Conservation (phyloP, 371 early-diverging fungal species). For the Mortierella sp. region DNA sequence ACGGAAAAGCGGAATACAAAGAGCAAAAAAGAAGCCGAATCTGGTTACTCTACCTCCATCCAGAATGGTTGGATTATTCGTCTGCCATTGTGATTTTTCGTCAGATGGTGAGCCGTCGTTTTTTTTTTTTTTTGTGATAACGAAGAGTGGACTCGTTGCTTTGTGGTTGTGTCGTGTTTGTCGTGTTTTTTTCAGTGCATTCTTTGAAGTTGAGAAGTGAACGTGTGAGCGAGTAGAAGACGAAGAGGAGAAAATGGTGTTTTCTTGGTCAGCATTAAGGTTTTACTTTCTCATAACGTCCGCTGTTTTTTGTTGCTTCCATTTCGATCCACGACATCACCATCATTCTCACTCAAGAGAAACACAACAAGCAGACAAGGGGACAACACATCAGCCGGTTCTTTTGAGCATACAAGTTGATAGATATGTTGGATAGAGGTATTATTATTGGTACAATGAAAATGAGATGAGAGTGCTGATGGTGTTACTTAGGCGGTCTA, state of each 20-base stretch:
- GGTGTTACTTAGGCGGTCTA: background rate
- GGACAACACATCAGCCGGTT: too few relatives aligned
- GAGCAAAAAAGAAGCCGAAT: background rate
- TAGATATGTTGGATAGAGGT: background rate
- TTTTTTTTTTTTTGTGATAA: background rate
- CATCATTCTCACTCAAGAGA: background rate
- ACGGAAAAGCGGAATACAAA: background rate
- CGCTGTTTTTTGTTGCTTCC: background rate
- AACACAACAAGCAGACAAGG: background rate
- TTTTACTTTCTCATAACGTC: slow-evolving; percentile 1
- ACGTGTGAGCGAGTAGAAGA: background rate
- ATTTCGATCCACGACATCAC: background rate
- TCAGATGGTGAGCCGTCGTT: background rate
- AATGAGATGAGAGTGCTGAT: background rate
- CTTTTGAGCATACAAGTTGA: background rate
- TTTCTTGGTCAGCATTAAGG: background rate
- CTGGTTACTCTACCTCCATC: background rate
- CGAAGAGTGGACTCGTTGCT: background rate
- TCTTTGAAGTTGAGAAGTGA: background rate
- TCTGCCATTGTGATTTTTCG: background rate
- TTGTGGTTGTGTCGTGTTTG: too few relatives aligned
- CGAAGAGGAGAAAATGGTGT: background rate
- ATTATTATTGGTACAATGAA: background rate
- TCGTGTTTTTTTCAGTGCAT: background rate
- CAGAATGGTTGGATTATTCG: background rate